Conservation (phyloP, 2,329 filamentous ascomycete genomes). For the Sporothrix inflata region DNA sequence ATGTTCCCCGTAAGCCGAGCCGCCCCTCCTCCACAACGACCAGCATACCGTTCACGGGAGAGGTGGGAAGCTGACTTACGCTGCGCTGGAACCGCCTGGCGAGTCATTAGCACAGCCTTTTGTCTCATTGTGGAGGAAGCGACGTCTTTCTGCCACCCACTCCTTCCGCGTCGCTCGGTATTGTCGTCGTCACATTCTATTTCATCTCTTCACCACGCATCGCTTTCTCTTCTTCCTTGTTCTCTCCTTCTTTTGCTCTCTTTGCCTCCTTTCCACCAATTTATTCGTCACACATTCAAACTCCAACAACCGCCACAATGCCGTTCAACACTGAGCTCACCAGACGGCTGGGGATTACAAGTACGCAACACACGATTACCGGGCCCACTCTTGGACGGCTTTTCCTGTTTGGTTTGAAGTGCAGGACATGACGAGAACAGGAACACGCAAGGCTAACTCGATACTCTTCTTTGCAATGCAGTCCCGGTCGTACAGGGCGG, state of each 20-base stretch:
- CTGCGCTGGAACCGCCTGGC: not conserved
- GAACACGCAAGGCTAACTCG: slow-evolving; percentile 37
- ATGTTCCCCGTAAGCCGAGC: slow-evolving; percentile 27
- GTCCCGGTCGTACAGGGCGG: slow-evolving; percentile 84
- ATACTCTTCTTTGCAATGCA: slow-evolving; percentile 40
- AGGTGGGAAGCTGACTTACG: slow-evolving; percentile 10
- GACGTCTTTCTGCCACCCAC: not conserved
- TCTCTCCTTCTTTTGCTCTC: slow-evolving; percentile 2
- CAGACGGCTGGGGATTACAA: slow-evolving; percentile 58
- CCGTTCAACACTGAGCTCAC: slow-evolving; percentile 62
- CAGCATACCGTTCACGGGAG: slow-evolving; percentile 19
- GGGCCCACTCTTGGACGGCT: not conserved
- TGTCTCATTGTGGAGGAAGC: slow-evolving; percentile 4
- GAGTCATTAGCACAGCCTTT: slow-evolving; percentile 25
- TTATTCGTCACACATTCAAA: not conserved
- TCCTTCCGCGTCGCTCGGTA: not conserved
- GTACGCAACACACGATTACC: slow-evolving; percentile 31
- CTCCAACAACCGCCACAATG: slow-evolving; percentile 45
- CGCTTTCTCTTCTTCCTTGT: not conserved
- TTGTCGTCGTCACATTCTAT: slow-evolving; percentile 16
- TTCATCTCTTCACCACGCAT: slow-evolving; percentile 12
- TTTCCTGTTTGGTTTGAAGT: not conserved
- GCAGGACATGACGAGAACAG: not conserved
- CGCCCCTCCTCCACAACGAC: slow-evolving; percentile 16
- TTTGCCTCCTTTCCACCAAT: not conserved